Evolutionary conservation across 2,329 filamentous ascomycete species (phyloP).

Genomic region (Alternaria dauci): DNA sequence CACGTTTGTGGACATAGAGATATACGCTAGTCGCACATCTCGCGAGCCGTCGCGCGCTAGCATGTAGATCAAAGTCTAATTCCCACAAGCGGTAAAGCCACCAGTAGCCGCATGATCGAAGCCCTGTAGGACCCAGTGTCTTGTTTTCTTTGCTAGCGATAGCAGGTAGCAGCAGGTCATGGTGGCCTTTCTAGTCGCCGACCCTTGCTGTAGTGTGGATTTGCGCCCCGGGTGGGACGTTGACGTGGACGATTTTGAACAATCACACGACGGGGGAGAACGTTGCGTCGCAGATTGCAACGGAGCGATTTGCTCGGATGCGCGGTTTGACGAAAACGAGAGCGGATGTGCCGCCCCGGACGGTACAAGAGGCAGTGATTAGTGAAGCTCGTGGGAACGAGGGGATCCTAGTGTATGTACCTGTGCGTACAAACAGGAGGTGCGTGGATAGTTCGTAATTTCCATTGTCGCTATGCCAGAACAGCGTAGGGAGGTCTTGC

Average conservation of each 20-base stretch:
- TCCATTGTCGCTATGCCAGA: background rate
- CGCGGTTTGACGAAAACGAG: constrained; percentile 3
- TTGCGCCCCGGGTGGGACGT: background rate
- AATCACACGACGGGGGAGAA: background rate
- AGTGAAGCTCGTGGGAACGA: constrained; percentile 4
- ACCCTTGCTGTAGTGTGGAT: background rate
- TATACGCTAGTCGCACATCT: constrained; percentile 17
- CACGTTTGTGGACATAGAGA: constrained; percentile 10
- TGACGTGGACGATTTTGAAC: constrained; percentile 10
- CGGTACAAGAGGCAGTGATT: constrained; percentile 6
- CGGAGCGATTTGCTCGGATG: constrained; percentile 5
- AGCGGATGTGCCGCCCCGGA: constrained; percentile 12
- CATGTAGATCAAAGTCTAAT: constrained; percentile 20
- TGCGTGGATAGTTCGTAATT: constrained; percentile 8
- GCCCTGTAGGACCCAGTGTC: background rate
- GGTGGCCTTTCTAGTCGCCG: constrained; percentile 19
- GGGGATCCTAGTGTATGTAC: constrained; percentile 3
- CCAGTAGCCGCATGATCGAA: constrained; percentile 16
- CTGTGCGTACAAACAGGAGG: constrained; percentile 8
- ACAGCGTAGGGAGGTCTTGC: background rate
- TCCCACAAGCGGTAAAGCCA: constrained; percentile 11
- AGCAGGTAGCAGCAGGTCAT: background rate
- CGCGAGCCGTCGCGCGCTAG: constrained; percentile 12
- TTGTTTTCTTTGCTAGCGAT: constrained; percentile 3
- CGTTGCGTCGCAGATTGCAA: background rate